Base-by-base conservation (phyloP, 1,139 yeast species). In the Hanseniaspora gamundiae region DNA sequence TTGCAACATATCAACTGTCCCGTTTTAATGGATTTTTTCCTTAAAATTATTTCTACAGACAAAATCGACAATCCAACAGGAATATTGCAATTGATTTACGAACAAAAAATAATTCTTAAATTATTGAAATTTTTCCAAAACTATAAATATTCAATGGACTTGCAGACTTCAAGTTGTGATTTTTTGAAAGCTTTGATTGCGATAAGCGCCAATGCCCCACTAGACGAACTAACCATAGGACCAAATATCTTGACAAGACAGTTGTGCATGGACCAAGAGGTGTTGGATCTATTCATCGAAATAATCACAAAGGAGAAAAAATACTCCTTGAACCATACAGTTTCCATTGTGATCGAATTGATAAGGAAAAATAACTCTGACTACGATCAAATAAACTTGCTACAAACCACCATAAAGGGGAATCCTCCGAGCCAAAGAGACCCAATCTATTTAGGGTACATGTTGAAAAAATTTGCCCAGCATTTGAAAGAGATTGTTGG, bases 341-440 rank as follows among this genome's bases (percentile, higher is more conserved):
- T 91, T 14, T 95, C 97, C 7, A 86, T 91, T 44, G 83, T 93
- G 40, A 91, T 91, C 57, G 98, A 91, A 60, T 80, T 91, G 47
- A 93, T 93, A 54, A 73, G 99, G 51, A 91, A 91, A 60, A 91
- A 91, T 61, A 91, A 91, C 61, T 85, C 95, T 4, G 98, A 91
- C 62, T 91, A 91, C 63, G 98, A 91, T 63, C 77, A 81, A 45
- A 78, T 86, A 40, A 95, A 95, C 33, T 80, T 91, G 40, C 69
- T 87, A 52, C 79, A 81, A 58, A 83, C 87, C 30, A 84, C 94
- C 0, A 43, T 64, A 7, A 93, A 85, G 51, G 73, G 87, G 29
- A 91, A 88, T 59, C 96, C 97, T 6, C 98, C 98, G 22, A 79
- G 85, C 10, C 80, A 93, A 28, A 73, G 97, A 52, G 99, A 91